These are phyloP conservation scores for Tetracladium setigerum DNA, from an alignment of 495 filamentous ascomycete genomes.

Conservation along the genomic window DNA sequence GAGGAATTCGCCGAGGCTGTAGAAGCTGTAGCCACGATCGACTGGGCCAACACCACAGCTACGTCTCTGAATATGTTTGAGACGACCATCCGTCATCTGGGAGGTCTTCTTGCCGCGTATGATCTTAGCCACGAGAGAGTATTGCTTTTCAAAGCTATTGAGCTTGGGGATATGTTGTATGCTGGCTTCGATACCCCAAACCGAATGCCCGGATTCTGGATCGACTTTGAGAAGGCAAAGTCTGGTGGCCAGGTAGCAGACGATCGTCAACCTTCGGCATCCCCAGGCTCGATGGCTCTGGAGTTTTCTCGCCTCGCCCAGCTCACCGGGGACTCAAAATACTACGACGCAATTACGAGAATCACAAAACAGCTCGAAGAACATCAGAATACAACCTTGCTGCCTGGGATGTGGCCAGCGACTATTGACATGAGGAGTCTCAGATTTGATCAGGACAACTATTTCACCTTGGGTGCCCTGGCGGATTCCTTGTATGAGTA, in stretches of 20 bases:
- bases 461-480: conserved; percentile 64
- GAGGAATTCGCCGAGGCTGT: conserved; percentile 82
- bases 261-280: background rate
- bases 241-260: background rate
- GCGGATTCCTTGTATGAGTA: conserved; percentile 92
- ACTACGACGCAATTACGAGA: conserved; percentile 86
- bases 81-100: conserved; percentile 77
- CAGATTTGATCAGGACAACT: conserved; percentile 23
- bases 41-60: conserved; percentile 68
- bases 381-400: conserved; percentile 56
- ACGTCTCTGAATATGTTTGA: conserved; percentile 68
- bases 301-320: conserved; percentile 92
- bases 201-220: conserved; percentile 76
- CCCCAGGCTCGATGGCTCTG: too few species aligned
- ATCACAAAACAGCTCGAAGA: conserved; percentile 83
- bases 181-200: conserved; percentile 91
- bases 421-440: background rate
- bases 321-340: conserved; percentile 75
- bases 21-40: conserved; percentile 63
- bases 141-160: conserved; percentile 78
- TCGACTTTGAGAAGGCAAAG: conserved; percentile 11
- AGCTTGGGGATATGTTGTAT: conserved; percentile 81
- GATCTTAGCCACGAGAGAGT: conserved; percentile 64
- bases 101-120: conserved; percentile 76
- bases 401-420: conserved; percentile 80